These are phyloP conservation scores for Penicilliopsis zonata DNA, from an alignment of 495 filamentous ascomycete genomes.

Conservation along the genomic window DNA sequence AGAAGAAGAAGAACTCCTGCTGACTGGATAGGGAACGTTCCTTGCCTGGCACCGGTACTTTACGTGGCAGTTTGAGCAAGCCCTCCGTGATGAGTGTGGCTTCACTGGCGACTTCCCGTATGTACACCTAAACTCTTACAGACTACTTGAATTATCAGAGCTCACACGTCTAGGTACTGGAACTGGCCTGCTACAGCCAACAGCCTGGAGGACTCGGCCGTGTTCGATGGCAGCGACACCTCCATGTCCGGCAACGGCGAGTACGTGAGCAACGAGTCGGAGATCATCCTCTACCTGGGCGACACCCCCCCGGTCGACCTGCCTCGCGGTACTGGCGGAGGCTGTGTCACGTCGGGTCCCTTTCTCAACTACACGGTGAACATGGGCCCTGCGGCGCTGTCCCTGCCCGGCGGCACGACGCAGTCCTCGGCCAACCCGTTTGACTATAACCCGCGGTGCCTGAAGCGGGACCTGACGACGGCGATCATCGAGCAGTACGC, in stretches of 20 bases:
- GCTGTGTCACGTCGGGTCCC: slow-evolving; percentile 50
- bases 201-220: slow-evolving; percentile 39
- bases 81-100: slow-evolving; percentile 57
- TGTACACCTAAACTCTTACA: background rate
- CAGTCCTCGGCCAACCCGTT: slow-evolving; percentile 10
- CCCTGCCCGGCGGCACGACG: slow-evolving; percentile 12
- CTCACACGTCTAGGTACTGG: slow-evolving; percentile 38
- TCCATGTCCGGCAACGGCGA: slow-evolving; percentile 52
- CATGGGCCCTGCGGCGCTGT: slow-evolving; percentile 37
- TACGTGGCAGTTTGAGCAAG: slow-evolving; percentile 50
- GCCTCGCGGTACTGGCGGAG: slow-evolving; percentile 45
- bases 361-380: slow-evolving; percentile 39
- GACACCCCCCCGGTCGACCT: slow-evolving; percentile 16
- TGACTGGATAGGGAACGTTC: slow-evolving; percentile 18
- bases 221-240: slow-evolving; percentile 51
- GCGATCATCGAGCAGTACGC: slow-evolving; percentile 30
- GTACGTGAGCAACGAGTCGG: slow-evolving; percentile 21
- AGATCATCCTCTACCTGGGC: slow-evolving; percentile 9
- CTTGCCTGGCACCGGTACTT: slow-evolving; percentile 64
- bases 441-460: slow-evolving; percentile 49
- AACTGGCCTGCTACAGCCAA: slow-evolving; percentile 45
- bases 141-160: background rate
- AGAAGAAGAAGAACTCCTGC: no score
- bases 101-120: slow-evolving; percentile 40
- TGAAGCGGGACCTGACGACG: slow-evolving; percentile 51